Evolutionary conservation across 1,139 yeast genomes (phyloP), one percentile per base, ranked within the genome.

Genomic region (Blastobotrys illinoisensis): DNA sequence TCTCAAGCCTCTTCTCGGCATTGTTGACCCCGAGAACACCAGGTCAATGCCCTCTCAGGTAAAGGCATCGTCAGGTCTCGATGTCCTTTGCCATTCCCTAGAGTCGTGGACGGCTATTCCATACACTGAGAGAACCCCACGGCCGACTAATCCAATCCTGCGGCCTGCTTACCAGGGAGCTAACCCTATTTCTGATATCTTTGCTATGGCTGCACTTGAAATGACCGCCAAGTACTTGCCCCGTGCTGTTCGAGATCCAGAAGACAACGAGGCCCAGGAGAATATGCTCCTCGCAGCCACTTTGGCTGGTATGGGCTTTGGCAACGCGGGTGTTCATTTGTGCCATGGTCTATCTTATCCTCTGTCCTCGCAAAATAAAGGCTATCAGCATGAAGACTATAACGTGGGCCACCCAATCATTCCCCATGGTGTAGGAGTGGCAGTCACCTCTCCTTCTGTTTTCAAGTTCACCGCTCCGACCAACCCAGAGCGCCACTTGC

Each of bases 71-170:
- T 74, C 78, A 3, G 79, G 78, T 19, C 66, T 75, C 47, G 79
- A 75, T 52, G 79, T 76, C 20, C 65, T 75, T 60, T 74, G 79
- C 58, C 79, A 75, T 61, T 69, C 78, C 14, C 66, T 75, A 51
- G 79, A 75, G 58, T 73, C 77, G 9, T 75, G 71, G 65, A 73
- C 76, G 36, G 75, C 76, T 11, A 69, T 73, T 53, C 76, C 76
- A 7, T 73, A 68, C 63, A 63, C 69, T 53, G 64, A 71, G 64
- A 69, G 76, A 43, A 64, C 69, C 1, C 76, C 76, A 7, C 67
- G 75, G 1, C 76, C 76, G 5, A 48, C 64, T 0, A 69, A 70
- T 57, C 76, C 76, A 14, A 59, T 70, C 53, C 58, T 70, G 53
- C 67, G 76, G 9, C 76, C 76, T 0, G 74, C 76, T 0, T 73